Evolutionary conservation across 768 basidiomycete species (phyloP).

Genomic region (Mycena vulgaris): DNA sequence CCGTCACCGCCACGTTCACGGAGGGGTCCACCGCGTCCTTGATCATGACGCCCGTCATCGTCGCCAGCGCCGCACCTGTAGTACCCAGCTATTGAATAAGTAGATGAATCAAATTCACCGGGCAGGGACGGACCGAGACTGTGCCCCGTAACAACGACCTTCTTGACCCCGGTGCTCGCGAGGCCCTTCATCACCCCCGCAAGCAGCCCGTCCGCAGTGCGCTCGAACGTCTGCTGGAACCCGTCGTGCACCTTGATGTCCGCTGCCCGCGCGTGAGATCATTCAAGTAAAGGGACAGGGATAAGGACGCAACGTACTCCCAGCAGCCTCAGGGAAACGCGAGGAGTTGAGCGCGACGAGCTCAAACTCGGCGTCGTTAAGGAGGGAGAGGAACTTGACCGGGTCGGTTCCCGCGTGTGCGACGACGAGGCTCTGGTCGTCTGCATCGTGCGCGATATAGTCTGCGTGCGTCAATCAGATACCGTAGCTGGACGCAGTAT

Average conservation of each 20-base stretch:
- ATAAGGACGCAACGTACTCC: conserved; percentile 33
- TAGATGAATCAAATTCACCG: too few species aligned
- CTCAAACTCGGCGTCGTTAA: conserved; percentile 53
- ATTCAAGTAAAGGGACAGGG: neutral
- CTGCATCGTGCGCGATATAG: conserved; percentile 55
- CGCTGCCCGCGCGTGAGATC: conserved; percentile 39
- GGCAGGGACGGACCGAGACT: conserved; percentile 50
- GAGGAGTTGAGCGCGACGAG: conserved; percentile 49
- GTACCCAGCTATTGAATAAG: neutral
- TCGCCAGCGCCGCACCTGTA: conserved; percentile 62
- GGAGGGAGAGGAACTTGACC: conserved; percentile 48
- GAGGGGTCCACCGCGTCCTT: conserved; percentile 52
- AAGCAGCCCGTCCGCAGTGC: conserved; percentile 54
- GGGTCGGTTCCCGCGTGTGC: conserved; percentile 17
- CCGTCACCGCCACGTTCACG: conserved; percentile 50
- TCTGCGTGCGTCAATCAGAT: conserved; percentile 39
- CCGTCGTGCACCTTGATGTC: conserved; percentile 56
- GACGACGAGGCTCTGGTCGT: conserved; percentile 54
- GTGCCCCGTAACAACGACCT: conserved; percentile 59
- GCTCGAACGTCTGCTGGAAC: conserved; percentile 57
- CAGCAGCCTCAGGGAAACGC: conserved; percentile 46
- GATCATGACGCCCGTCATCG: conserved; percentile 61
- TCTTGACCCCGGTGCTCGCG: conserved; percentile 47
- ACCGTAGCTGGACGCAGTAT: neutral
- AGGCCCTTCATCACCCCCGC: conserved; percentile 49